Evolutionary conservation across 768 basidiomycete genomes (phyloP), one percentile per base, ranked within the genome.

Genomic region (Myochromella boudieri): DNA sequence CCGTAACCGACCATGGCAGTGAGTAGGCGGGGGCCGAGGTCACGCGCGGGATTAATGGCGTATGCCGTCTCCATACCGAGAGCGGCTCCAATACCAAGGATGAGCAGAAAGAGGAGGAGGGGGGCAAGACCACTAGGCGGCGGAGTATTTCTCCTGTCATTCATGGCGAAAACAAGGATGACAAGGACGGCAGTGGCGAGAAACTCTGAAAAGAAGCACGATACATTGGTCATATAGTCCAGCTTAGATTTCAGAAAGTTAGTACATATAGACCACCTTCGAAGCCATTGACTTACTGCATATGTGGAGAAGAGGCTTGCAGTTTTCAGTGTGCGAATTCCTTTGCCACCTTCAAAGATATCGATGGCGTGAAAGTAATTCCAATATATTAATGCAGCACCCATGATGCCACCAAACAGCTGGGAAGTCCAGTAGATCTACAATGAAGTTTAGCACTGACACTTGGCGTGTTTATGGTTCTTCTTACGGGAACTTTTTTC

Each of bases 1-100:
- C 83, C 84, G 49, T 85, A 87, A 6, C 85, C 86, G 5, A 77
- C 82, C 77, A 85, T 82, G 4, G 84, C 72, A 3, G 81, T 84
- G 52, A 85, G 58, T 21, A 87, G 63, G 6, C 86, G 74, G 2
- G 85, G 85, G 8, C 86, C 86, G 14, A 71, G 58, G 43, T 71
- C 71, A 42, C 71, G 65, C 36, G 70, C 68, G 9, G 71, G 69
- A 44, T 75, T 75, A 11, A 73, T 57, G 4, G 69, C 71, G 53
- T 70, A 75, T 6, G 60, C 63, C 0, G 84, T 86, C 56, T 86
- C 70, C 75, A 83, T 77, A 10, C 84, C 85, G 21, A 85, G 66
- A n/a, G 67, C 64, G 1, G 71, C 59, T 18, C 77, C 78, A 45
- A 85, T 75, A 10, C 79, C 84, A 11, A 85, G 68, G 37, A 85